Percentiles rank a stretch among this genome's conserved stretches.
These are phyloP conservation scores for Fusarium agapanthi DNA, from an alignment of 2,329 filamentous ascomycete genomes.

Conservation along the genomic window DNA sequence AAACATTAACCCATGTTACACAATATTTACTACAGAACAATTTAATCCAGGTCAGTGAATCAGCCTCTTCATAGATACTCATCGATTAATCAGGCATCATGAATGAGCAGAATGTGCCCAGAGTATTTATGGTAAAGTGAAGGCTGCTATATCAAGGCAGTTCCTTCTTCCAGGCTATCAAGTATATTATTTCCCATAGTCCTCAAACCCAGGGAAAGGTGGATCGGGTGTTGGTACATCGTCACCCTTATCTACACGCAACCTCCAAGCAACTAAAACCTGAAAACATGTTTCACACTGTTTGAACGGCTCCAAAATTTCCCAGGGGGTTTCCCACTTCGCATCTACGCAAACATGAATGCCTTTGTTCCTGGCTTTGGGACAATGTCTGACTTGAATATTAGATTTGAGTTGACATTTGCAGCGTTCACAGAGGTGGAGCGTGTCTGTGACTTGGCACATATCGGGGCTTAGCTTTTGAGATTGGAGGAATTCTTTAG, in stretches of 20 bases:
- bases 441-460: neutral
- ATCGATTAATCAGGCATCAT: fast-evolving
- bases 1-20: neutral
- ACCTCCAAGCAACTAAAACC: neutral
- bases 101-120: fast-evolving
- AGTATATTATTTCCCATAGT: neutral
- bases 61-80: fast-evolving
- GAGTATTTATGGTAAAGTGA: fast-evolving
- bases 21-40: fast-evolving
- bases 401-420: neutral
- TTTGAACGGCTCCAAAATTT: neutral
- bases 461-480: neutral
- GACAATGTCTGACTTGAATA: neutral
- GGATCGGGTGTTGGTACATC: neutral
- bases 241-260: neutral
- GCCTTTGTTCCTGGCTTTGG: neutral
- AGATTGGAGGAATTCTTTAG: neutral
- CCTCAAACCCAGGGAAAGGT: neutral
- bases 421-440: neutral
- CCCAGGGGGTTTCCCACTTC: neutral
- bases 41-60: fast-evolving
- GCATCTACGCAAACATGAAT: neutral
- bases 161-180: neutral
- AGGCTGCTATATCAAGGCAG: fast-evolving
- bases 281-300: neutral